These are phyloP conservation scores for Oehlia diaphana DNA, from an alignment of 192 early-diverging fungal species.

Conservation along the genomic window DNA sequence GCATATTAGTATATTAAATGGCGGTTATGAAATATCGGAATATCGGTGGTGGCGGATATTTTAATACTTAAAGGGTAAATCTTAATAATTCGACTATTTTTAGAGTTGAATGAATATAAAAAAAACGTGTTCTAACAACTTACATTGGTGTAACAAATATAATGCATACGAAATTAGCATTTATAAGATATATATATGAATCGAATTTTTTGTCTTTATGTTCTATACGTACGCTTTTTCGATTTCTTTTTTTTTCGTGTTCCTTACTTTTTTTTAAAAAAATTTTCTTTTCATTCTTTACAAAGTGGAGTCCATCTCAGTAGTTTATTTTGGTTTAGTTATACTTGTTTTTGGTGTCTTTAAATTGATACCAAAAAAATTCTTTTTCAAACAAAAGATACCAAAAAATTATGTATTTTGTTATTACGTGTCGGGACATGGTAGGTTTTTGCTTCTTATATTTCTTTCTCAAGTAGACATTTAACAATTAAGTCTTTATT, in stretches of 20 bases:
- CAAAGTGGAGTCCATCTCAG: background rate
- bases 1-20: too few relatives aligned
- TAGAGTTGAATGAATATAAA: background rate
- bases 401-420: slow-evolving; percentile 49
- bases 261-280: background rate
- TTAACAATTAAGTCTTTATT: background rate
- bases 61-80: too few relatives aligned
- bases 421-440: slow-evolving; percentile 61
- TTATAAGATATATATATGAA: too few relatives aligned
- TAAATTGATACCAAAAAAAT: slow-evolving; percentile 3
- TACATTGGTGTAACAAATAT: background rate
- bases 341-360: background rate
- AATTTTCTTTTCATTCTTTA: background rate
- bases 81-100: background rate
- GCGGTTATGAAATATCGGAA: too few relatives aligned
- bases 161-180: too few relatives aligned
- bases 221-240: too few relatives aligned
- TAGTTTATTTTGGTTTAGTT: background rate
- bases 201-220: too few relatives aligned
- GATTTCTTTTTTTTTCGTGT: background rate
- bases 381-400: background rate
- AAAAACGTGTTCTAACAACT: background rate
- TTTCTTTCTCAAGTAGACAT: background rate
- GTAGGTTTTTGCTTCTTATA: slow-evolving; percentile 30
- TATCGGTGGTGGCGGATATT: too few relatives aligned